Percentiles rank a stretch among this genome's conserved stretches.
phyloP scores from a whole-genome alignment of 148 eudicot species.

The Cornus florida region DNA sequence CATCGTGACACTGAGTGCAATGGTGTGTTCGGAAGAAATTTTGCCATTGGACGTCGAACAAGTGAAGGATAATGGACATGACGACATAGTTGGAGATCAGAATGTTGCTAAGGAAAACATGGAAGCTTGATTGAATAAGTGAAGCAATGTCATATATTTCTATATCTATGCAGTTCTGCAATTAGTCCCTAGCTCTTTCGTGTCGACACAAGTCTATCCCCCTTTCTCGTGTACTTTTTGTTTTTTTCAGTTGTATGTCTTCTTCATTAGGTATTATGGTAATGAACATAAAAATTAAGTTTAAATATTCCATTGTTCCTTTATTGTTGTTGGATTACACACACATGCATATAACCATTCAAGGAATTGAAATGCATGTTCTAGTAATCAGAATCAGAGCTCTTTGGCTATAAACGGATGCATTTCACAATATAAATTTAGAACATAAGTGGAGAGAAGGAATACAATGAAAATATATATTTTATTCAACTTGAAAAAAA shows the following conservation, averaged over 20 bases:
- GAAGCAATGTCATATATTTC: neutral
- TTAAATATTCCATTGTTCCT: neutral
- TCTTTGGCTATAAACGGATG: too few relatives aligned
- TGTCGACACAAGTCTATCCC: neutral
- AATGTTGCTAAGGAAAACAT: neutral
- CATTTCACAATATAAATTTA: too few relatives aligned
- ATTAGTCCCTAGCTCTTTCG: neutral
- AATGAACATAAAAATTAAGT: neutral
- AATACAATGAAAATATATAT: too few relatives aligned
- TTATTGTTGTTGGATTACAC: neutral
- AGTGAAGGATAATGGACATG: neutral
- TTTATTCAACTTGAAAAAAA: too few relatives aligned
- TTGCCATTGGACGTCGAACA: conserved; percentile 9
- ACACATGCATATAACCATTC: neutral
- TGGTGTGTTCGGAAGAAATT: conserved; percentile 22
- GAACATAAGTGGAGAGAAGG: too few relatives aligned
- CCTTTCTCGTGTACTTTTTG: neutral
- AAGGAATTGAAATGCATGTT: neutral
- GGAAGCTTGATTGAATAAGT: neutral
- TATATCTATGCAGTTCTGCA: neutral
- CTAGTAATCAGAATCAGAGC: too few relatives aligned
- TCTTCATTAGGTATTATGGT: neutral
- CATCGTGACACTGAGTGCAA: conserved; percentile 37
- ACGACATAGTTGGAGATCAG: conserved; percentile 26
- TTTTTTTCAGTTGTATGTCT: neutral